These are phyloP conservation scores for Geotrichum aggregatum DNA, from an alignment of 1,139 yeast species.

Conservation along the genomic window DNA sequence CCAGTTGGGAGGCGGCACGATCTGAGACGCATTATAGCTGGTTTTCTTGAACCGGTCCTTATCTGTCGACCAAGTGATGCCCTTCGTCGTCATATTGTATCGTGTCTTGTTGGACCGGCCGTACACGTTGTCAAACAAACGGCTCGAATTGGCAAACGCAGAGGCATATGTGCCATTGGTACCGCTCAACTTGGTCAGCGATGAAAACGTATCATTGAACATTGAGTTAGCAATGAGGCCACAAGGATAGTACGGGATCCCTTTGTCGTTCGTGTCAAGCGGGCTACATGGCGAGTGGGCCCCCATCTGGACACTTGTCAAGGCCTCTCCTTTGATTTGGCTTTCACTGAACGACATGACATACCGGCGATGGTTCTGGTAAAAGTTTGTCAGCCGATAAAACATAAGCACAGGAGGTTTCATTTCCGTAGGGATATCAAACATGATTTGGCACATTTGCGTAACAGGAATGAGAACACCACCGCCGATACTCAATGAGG, in stretches of 20 bases:
- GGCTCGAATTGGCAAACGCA: not conserved
- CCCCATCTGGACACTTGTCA: constrained; percentile 54
- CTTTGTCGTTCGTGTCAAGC: constrained; percentile 53
- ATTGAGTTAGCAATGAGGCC: constrained; percentile 91
- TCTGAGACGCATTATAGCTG: constrained; percentile 59
- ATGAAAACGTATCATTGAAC: constrained; percentile 77
- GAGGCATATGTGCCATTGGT: constrained; percentile 37
- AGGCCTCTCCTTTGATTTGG: constrained; percentile 75
- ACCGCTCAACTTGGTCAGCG: constrained; percentile 49
- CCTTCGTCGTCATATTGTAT: constrained; percentile 59
- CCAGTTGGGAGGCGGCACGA: constrained; percentile 98
- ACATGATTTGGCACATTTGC: constrained; percentile 61
- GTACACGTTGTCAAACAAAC: not conserved
- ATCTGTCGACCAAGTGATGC: constrained; percentile 86
- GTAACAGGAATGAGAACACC: constrained; percentile 32
- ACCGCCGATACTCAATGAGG: constrained; percentile 15
- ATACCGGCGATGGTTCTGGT: constrained; percentile 90
- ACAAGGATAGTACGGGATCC: constrained; percentile 73
- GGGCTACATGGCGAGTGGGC: constrained; percentile 90
- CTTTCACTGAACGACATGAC: constrained; percentile 88
- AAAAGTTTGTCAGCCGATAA: constrained; percentile 76
- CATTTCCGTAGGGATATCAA: constrained; percentile 68
- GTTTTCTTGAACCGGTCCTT: constrained; percentile 76
- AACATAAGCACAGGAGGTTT: constrained; percentile 74
- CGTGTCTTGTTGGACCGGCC: not conserved